Evolutionary conservation across 495 filamentous ascomycete genomes (phyloP), one percentile per base, ranked within the genome.

Genomic region (Podospora pseudocomata): DNA sequence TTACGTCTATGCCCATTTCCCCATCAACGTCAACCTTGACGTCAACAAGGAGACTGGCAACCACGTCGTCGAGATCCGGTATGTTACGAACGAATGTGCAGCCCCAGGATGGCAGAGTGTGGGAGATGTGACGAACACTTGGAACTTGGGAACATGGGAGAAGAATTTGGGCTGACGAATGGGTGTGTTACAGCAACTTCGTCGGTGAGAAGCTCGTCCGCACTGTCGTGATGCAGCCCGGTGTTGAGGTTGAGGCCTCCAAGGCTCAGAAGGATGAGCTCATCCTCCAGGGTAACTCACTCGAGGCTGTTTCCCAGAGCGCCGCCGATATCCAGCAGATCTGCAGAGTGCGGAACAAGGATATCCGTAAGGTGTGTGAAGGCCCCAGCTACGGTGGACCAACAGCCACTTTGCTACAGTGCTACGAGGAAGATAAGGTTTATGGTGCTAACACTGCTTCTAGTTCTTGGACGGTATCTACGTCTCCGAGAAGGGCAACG

Each of bases 381-480:
- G 23, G 28, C 16, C 28, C 63, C 20, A 44, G 56, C 60, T 20
- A 68, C 64, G 54, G 58, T 49, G 39, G 39, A 49, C 13, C 39
- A 49, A 49, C 39, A 49, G 7, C 39, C 9, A 49, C 39, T 49
- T 11, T 11, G 39, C 2, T 49, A 11, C 39, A 49, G 39, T 49
- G 13, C 39, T 2, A 11, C 39, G 39, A 16, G 39, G 39, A 19
- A 49, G n/a, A 18, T 63, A 7, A 65, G 26, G 34, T 58, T 59
- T 71, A 11, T 13, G 39, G 23, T n/a, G 67, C 79, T 84, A 78
- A 84, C 71, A 53, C 39, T 18, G 63, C 4, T 69, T 49, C 61
- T 74, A 97, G 95, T 99, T 99, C 90, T 88, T 99, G 88, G 95
- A 99, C 85, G 95, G 95, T 88, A 85, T 99, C 81, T 99, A 98